Evolutionary conservation across 768 basidiomycete genomes (phyloP), one percentile per base, ranked within the genome.

Genomic region (Boletus rufocinnamomeus): DNA sequence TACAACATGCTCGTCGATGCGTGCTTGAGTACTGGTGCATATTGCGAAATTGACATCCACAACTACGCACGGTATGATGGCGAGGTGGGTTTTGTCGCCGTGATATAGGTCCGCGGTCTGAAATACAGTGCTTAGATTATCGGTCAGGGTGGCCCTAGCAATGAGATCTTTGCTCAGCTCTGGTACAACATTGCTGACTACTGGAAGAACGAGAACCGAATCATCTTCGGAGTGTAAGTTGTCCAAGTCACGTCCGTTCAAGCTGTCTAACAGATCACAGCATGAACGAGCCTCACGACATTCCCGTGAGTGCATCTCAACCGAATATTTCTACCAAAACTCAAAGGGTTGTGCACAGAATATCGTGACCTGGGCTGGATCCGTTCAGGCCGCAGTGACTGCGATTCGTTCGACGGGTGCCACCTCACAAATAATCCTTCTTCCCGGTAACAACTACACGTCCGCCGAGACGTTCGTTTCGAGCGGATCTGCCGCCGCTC

Each of bases 211-310:
- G 64, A 82, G 56, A 38, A 62, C 16, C 78, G 72, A 17, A 66
- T 83, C 43, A 73, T 82, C 21, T 83, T 83, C 45, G 82, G 80
- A 54, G 57, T 83, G 82, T 82, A 61, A 54, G 79, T 72, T 7
- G 4, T 21, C 30, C 13, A 5, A 9, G 34, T 32, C 37, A 4
- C 0, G 6, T 34, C 21, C 11, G 13, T 51, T 50, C 27, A 23
- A 34, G 35, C 8, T 40, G 10, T 32, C 34, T 61, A 14, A 59
- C 28, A 44, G 37, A 41, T 45, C 4, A 16, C 28, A 82, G 81
- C 28, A 84, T 86, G 84, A 86, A 86, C 60, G 85, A 86, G 61
- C 84, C 85, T 6, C 84, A 87, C 60, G 82, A 86, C 65, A 67
- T 84, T 6, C 80, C 81, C 10, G 67, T 63, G 27, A 48, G 69